Evolutionary conservation across 2,329 filamentous ascomycete species (phyloP), one percentile per base, ranked within the genome.

Genomic region (Westerdykella aurantiaca): DNA sequence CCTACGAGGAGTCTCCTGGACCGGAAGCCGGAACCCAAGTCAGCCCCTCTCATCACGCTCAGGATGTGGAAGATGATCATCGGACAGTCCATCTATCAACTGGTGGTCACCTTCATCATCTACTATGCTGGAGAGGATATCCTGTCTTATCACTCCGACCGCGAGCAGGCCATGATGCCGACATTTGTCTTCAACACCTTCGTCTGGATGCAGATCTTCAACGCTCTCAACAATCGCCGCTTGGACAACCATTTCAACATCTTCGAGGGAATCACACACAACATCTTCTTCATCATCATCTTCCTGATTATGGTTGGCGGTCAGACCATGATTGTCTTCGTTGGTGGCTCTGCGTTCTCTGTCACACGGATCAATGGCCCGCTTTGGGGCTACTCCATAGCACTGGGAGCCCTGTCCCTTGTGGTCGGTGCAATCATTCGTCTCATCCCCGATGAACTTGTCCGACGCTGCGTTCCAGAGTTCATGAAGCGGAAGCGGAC

Each of bases 61-160:
- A 90, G 85, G 14, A 97, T 97, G 91, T 95, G 91, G 91, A 97
- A 97, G 76, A 97, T 97, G 91, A 96, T 97, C 49, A 78, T 95
- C 37, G 91, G 90, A 2, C 89, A 97, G 67, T 82, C 89, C 1
- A 76, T 95, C 45, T 97, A 93, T 67, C 90, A 97, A 67, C 80
- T 97, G 0, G 74, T 75, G 4, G 80, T 83, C 17, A 85, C 89
- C 0, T 85, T 96, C 53, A 75, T 91, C 49, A 77, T 96, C 18
- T 90, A 90, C 71, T 97, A 90, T 55, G 88, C 79, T 25, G 81
- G 77, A 39, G 69, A 68, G 46, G 70, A 60, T 29, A 81, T 88
- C 12, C 74, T 88, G n/a, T 72, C 72, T 7, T 80, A 83, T 53
- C 64, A 76, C 12, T 71, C 71, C 23, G 55, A 61, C 0, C 64